phyloP scores from a whole-genome alignment of 2,329 filamentous ascomycete species.

The Sarocladiaceae sp. region DNA sequence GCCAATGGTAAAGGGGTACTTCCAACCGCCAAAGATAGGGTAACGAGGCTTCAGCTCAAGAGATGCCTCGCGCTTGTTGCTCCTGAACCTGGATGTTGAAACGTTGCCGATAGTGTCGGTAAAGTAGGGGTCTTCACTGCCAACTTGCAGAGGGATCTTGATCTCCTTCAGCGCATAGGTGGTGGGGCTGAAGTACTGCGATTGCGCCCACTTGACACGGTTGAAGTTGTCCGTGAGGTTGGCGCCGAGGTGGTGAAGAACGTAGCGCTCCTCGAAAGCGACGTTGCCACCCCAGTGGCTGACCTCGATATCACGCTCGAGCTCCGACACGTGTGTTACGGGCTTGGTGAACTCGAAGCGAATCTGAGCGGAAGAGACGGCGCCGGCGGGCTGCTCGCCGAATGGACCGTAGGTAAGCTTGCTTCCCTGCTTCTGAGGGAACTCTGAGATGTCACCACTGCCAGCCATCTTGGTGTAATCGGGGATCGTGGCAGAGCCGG shows the following conservation, averaged over 20 bases:
- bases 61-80: slow-evolving; percentile 69
- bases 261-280: slow-evolving; percentile 91
- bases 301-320: slow-evolving; percentile 91
- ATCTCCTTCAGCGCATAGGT: slow-evolving; percentile 78
- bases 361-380: slow-evolving; percentile 66
- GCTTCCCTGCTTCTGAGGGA: slow-evolving; percentile 76
- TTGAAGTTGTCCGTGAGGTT: slow-evolving; percentile 70
- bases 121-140: slow-evolving; percentile 87
- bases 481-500: slow-evolving; percentile 70
- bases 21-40: slow-evolving; percentile 96
- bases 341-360: slow-evolving; percentile 97
- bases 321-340: slow-evolving; percentile 68
- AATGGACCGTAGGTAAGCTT: slow-evolving; percentile 92
- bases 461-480: slow-evolving; percentile 76
- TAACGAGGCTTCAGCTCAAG: slow-evolving; percentile 92
- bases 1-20: slow-evolving; percentile 93
- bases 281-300: slow-evolving; percentile 98
- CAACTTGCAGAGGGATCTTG: slow-evolving; percentile 71
- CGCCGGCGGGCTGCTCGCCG: slow-evolving; percentile 74
- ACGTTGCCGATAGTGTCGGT: slow-evolving; percentile 96
- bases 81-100: slow-evolving; percentile 84
- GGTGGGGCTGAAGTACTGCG: slow-evolving; percentile 71
- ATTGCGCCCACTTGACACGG: slow-evolving; percentile 70
- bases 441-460: slow-evolving; percentile 54
- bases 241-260: slow-evolving; percentile 80